Conservation (phyloP, 2,329 filamentous ascomycete genomes). For the Pestalotiopsis sp. region DNA sequence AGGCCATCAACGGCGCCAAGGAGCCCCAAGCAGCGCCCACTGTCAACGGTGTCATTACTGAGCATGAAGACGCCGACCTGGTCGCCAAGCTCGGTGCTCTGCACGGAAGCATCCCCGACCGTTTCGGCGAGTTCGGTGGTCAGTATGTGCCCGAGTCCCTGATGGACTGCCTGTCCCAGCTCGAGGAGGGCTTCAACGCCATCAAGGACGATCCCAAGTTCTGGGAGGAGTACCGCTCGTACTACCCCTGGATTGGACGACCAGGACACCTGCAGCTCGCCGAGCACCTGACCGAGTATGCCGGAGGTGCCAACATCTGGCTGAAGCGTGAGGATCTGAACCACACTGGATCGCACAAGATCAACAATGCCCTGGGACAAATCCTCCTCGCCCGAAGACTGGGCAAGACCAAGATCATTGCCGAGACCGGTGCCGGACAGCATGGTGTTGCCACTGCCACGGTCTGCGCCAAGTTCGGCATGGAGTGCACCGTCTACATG, state of each 20-base stretch:
- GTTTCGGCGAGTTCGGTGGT: conserved; percentile 94
- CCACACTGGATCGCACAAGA: conserved; percentile 98
- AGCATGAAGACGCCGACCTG: conserved; percentile 54
- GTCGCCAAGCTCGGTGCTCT: conserved; percentile 85
- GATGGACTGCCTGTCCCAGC: conserved; percentile 92
- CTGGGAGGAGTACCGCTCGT: conserved; percentile 95
- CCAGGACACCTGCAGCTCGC: conserved; percentile 91
- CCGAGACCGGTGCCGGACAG: conserved; percentile 95
- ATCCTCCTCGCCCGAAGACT: conserved; percentile 82
- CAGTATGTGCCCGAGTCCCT: conserved; percentile 97
- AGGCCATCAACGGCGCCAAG: conserved; percentile 64
- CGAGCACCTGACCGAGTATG: conserved; percentile 83
- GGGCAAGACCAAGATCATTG: conserved; percentile 96
- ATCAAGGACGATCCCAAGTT: conserved; percentile 87
- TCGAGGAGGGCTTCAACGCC: conserved; percentile 88
- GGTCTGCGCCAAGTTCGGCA: conserved; percentile 95
- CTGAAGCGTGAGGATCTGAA: conserved; percentile 97
- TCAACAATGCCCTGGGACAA: conserved; percentile 97
- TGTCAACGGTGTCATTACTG: conserved; percentile 67
- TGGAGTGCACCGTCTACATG: conserved; percentile 99
- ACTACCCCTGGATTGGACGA: conserved; percentile 97
- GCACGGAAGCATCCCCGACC: conserved; percentile 78
- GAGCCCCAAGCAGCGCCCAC: conserved; percentile 63
- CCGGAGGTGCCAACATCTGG: conserved; percentile 94
- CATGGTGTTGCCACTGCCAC: conserved; percentile 98